Percentiles rank a stretch among this genome's conserved stretches.
Conservation (phyloP, 352 stramenopile species). For the Phytophthora pisi region DNA sequence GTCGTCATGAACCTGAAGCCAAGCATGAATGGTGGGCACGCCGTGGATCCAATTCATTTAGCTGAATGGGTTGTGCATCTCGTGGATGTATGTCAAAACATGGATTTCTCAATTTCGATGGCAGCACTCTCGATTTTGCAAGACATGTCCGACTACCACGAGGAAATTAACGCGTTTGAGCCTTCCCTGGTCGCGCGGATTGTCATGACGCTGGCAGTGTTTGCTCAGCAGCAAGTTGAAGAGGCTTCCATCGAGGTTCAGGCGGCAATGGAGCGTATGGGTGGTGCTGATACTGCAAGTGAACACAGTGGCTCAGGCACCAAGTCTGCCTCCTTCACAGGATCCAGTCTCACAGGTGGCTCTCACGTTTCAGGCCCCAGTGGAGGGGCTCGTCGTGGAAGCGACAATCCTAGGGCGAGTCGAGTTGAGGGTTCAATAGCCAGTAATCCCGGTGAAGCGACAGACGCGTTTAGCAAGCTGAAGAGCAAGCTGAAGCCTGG, state of each 20-base stretch:
- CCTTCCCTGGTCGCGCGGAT: slow-evolving; percentile 77
- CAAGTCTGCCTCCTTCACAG: slow-evolving; percentile 41
- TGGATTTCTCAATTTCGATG: slow-evolving; percentile 81
- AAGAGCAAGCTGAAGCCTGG: slow-evolving; percentile 69
- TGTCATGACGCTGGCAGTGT: slow-evolving; percentile 86
- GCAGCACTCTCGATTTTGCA: slow-evolving; percentile 80
- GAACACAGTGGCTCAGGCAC: slow-evolving; percentile 22
- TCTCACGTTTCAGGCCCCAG: slow-evolving; percentile 14
- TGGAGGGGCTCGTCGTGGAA: slow-evolving; percentile 40
- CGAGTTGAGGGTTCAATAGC: slow-evolving; percentile 40
- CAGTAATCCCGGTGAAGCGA: slow-evolving; percentile 39
- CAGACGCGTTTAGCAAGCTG: slow-evolving; percentile 70
- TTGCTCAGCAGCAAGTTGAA: slow-evolving; percentile 88
- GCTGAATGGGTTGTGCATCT: slow-evolving; percentile 83
- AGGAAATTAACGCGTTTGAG: slow-evolving; percentile 72
- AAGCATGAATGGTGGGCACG: slow-evolving; percentile 28
- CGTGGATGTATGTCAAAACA: slow-evolving; percentile 77
- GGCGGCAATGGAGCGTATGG: slow-evolving; percentile 68
- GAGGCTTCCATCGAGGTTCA: slow-evolving; percentile 88
- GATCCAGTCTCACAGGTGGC: slow-evolving; percentile 34
- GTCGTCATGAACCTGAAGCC: slow-evolving; percentile 70
- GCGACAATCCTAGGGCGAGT: slow-evolving; percentile 52
- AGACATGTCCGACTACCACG: slow-evolving; percentile 79
- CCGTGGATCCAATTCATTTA: slow-evolving; percentile 53
- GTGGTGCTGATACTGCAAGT: slow-evolving; percentile 21